phyloP scores from a whole-genome alignment of 2,329 filamentous ascomycete species.

The Hypoxylon sp. region DNA sequence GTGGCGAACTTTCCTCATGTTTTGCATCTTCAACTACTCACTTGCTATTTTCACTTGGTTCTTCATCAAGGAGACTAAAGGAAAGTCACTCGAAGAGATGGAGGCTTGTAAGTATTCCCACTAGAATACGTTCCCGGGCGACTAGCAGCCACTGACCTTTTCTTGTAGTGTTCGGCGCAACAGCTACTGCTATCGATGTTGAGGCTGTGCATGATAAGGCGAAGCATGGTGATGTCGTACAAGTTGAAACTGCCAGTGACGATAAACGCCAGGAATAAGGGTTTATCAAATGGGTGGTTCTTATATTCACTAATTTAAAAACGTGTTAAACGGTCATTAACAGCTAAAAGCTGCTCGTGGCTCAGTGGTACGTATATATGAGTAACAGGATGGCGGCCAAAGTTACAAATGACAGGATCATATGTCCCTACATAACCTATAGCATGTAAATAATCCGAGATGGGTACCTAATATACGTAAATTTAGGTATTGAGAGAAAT shows the following conservation, averaged over 20 bases:
- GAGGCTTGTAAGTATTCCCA: conserved; percentile 17
- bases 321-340: too few relatives aligned
- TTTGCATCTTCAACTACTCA: conserved; percentile 37
- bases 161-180: conserved; percentile 32
- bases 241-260: background rate
- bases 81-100: conserved; percentile 31
- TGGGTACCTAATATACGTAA: too few relatives aligned
- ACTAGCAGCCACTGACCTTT: conserved; percentile 5
- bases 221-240: background rate
- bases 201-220: conserved; percentile 31
- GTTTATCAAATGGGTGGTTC: background rate
- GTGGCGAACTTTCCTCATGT: conserved; percentile 64
- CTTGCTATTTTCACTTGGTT: conserved; percentile 27
- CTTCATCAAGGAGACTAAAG: conserved; percentile 36
- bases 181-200: conserved; percentile 40
- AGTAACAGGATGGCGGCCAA: too few relatives aligned
- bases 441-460: too few relatives aligned
- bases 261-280: background rate
- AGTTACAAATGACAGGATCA: too few relatives aligned
- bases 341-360: too few relatives aligned
- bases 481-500: too few relatives aligned
- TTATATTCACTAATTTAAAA: background rate
- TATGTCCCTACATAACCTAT: too few relatives aligned
- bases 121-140: background rate
- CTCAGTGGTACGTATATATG: too few relatives aligned